Conservation (phyloP, 2,329 filamentous ascomycete genomes). For the Coniochaeta sp. region DNA sequence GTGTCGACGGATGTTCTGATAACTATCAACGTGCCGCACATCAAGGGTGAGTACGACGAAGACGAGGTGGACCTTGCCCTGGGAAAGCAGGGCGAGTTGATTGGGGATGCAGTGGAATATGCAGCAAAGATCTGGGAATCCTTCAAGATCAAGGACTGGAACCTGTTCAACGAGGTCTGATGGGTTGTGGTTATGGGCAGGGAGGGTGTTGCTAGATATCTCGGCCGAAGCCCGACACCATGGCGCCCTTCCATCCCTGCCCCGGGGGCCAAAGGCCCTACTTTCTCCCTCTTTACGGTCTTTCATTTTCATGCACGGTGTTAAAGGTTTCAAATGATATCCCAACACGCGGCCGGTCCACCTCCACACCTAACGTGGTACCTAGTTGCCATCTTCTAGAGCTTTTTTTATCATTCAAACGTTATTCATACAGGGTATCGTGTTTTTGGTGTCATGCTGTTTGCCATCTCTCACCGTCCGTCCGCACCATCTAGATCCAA, state of each 20-base stretch:
- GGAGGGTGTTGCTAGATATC: not conserved
- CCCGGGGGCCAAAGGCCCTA: not conserved
- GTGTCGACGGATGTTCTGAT: slow-evolving; percentile 76
- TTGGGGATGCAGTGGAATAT: slow-evolving; percentile 62
- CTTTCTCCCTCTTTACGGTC: too few species aligned
- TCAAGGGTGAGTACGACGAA: slow-evolving; percentile 64
- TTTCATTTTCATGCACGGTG: not conserved
- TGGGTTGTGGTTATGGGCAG: not conserved
- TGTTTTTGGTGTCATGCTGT: not conserved
- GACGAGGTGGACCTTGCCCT: slow-evolving; percentile 62
- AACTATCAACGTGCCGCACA: slow-evolving; percentile 82
- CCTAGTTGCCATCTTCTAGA: not conserved
- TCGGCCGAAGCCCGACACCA: too few species aligned
- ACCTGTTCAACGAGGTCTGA: slow-evolving; percentile 51
- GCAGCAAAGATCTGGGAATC: slow-evolving; percentile 60
- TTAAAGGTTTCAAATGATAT: not conserved
- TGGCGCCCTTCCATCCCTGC: too few species aligned
- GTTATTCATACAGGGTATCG: not conserved
- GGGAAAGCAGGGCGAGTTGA: slow-evolving; percentile 58
- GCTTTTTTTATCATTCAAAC: not conserved
- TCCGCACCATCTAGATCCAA: not conserved
- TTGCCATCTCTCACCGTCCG: not conserved
- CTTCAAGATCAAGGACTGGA: slow-evolving; percentile 76
- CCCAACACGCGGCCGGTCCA: not conserved
- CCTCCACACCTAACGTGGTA: not conserved